Conservation (phyloP, 192 early-diverging fungal species). For the Entrophospora sp. region DNA sequence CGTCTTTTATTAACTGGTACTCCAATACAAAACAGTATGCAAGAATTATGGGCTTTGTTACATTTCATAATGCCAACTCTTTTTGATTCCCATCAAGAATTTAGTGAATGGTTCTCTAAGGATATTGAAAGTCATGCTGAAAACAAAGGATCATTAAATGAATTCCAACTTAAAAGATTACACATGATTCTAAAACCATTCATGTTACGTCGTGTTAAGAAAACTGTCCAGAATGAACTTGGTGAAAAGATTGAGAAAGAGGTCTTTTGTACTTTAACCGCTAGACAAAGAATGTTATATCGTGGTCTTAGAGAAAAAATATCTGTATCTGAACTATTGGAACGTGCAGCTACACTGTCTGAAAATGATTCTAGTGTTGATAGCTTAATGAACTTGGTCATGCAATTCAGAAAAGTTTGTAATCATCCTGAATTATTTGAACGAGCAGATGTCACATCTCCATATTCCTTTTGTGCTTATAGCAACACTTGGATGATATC, state of each 20-base stretch:
- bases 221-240: slow-evolving; percentile 82
- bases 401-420: slow-evolving; percentile 88
- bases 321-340: slow-evolving; percentile 65
- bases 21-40: slow-evolving; percentile 91
- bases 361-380: slow-evolving; percentile 67
- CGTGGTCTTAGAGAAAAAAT: slow-evolving; percentile 69
- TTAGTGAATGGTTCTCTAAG: slow-evolving; percentile 90
- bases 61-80: slow-evolving; percentile 95
- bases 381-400: slow-evolving; percentile 88
- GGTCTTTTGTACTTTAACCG: slow-evolving; percentile 68
- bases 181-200: slow-evolving; percentile 95
- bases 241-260: slow-evolving; percentile 87
- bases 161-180: slow-evolving; percentile 74
- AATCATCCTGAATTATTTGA: slow-evolving; percentile 86
- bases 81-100: slow-evolving; percentile 89
- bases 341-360: slow-evolving; percentile 52
- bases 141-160: slow-evolving; percentile 69
- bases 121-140: slow-evolving; percentile 88
- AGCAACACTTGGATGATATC: slow-evolving; percentile 50
- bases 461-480: slow-evolving; percentile 53
- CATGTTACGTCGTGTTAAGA: slow-evolving; percentile 85
- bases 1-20: slow-evolving; percentile 83
- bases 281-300: slow-evolving; percentile 65
- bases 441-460: slow-evolving; percentile 71
- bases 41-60: slow-evolving; percentile 87